Evolutionary conservation across 179 eudicot genomes (phyloP), one percentile per base, ranked within the genome.

Genomic region (Sideroxylon spinosum): DNA sequence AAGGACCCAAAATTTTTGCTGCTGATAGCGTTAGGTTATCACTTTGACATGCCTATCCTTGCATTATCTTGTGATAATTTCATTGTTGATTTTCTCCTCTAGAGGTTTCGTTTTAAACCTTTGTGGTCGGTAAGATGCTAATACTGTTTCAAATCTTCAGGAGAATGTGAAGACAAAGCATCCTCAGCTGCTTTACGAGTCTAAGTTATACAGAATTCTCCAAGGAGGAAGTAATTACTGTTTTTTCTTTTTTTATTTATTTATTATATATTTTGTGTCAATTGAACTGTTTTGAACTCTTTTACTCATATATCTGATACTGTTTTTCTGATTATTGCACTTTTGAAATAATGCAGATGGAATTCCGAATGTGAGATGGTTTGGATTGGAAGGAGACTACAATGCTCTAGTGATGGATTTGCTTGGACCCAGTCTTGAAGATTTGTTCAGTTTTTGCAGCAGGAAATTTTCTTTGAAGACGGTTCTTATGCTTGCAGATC

Each of bases 401-500:
- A 95, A 95, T 80, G 95, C 90, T 55, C 88, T 95, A 62, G 99
- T 95, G 68, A 92, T 95, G 90, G 99, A 95, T 85, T 84, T 95
- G 67, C 92, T 95, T 53, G 99, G 98, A 68, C 99, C 96, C 71
- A 95, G 99, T 89, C 93, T 95, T 48, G 99, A 95, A 84, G 99
- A 95, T 87, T 81, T 95, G 73, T 95, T 95, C 86, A 91, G 85
- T 81, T 95, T 91, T 62, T 95, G 99, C 86, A 91, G 89, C 78
- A 86, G 99, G 85, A 95, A 93, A 82, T 90, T 95, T 75, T 93
- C 97, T 50, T 81, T 93, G 80, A 93, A 93, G 86, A 93, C 97
- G 29, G 97, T 94, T 81, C 92, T 94, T 16, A 94, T 94, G 98
- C 93, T 94, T 86, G 98, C 98, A 20, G 98, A 94, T 91, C 97